These are phyloP conservation scores for Cyberlindnera bimundalis DNA, from an alignment of 805 yeast genomes.

Conservation along the genomic window DNA sequence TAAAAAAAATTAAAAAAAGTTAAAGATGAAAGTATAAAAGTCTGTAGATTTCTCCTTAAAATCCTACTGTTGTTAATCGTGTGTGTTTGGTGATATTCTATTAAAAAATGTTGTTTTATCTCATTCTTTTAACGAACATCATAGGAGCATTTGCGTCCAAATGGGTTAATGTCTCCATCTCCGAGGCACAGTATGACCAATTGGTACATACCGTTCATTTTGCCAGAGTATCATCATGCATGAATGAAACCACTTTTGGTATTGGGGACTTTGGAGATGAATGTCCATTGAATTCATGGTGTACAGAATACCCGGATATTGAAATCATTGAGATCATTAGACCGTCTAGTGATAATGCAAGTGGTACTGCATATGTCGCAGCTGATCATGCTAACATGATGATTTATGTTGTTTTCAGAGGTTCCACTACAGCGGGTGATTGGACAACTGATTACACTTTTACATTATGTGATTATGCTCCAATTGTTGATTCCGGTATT, in stretches of 20 bases:
- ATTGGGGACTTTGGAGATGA: constrained; percentile 14
- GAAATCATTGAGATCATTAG: constrained; percentile 13
- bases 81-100: too few relatives aligned
- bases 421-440: constrained; percentile 60
- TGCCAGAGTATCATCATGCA: constrained; percentile 22
- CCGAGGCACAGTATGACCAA: constrained; percentile 16
- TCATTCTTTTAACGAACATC: constrained; percentile 1
- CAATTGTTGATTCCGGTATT: constrained; percentile 25
- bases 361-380: constrained; percentile 55
- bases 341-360: constrained; percentile 32
- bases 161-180: constrained; percentile 13
- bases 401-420: constrained; percentile 57
- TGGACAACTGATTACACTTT: constrained; percentile 58
- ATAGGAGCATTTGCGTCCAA: constrained; percentile 6
- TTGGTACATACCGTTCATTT: constrained; percentile 16
- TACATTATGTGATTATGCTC: constrained; percentile 43
- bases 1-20: too few relatives aligned
- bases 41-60: too few relatives aligned
- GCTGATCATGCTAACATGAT: constrained; percentile 43
- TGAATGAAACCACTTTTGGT: constrained; percentile 10
- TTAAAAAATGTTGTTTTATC: too few relatives aligned
- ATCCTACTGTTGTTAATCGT: too few relatives aligned
- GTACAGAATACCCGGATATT: constrained; percentile 13
- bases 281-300: constrained; percentile 22
- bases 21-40: too few relatives aligned